Conservation (phyloP, 2,329 filamentous ascomycete species). For the Cladophialophora exuberans region DNA sequence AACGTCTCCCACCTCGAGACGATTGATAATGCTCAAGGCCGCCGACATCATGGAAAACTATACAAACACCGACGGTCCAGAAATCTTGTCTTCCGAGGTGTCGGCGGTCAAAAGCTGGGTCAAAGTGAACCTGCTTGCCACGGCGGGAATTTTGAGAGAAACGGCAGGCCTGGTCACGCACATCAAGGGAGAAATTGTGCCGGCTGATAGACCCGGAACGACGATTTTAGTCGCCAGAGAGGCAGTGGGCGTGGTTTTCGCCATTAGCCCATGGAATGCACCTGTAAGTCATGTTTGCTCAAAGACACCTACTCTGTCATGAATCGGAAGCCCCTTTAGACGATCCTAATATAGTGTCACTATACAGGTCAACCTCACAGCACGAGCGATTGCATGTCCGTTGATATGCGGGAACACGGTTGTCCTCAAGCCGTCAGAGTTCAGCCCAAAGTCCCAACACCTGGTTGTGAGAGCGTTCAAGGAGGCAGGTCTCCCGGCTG, state of each 20-base stretch:
- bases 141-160: constrained; percentile 2
- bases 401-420: constrained; percentile 73
- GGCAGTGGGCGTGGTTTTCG: not conserved
- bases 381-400: not conserved
- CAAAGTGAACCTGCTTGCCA: not conserved
- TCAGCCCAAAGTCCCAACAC: constrained; percentile 68
- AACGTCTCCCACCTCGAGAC: not conserved
- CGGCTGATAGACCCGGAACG: constrained; percentile 2
- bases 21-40: constrained; percentile 3
- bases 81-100: not conserved
- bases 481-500: constrained; percentile 75
- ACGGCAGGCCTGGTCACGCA: constrained; percentile 1
- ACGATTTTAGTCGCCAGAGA: not conserved
- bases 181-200: constrained; percentile 4
- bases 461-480: constrained; percentile 65
- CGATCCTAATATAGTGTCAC: not conserved
- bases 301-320: not conserved
- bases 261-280: constrained; percentile 7
- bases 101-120: not conserved
- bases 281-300: not conserved
- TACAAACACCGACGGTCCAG: not conserved
- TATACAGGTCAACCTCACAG: not conserved
- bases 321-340: not conserved
- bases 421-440: constrained; percentile 87
- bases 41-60: constrained; percentile 1